These are phyloP conservation scores for Malus hybrid DNA, from an alignment of 331 rosid genomes.

Conservation along the genomic window DNA sequence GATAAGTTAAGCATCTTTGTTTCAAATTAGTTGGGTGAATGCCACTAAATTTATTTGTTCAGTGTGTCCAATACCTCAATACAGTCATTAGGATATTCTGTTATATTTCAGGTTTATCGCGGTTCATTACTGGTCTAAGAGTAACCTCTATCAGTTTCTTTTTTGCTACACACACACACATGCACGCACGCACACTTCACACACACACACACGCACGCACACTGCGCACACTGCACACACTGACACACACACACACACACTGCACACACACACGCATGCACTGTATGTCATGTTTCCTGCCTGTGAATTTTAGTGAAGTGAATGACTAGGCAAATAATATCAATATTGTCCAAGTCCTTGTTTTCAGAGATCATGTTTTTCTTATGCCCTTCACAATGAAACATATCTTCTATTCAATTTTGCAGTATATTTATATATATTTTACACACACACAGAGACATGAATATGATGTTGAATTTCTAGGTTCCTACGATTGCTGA, in stretches of 20 bases:
- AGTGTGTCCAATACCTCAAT: not conserved
- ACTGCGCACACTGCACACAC: too few species aligned
- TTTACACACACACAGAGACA: not conserved
- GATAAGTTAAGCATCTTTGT: not conserved
- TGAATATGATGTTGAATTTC: not conserved
- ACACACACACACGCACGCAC: too few species aligned
- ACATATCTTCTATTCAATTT: not conserved
- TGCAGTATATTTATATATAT: too few species aligned
- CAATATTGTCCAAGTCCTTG: not conserved
- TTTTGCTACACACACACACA: not conserved
- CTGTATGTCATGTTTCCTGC: not conserved
- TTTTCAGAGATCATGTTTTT: not conserved
- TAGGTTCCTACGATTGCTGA: not conserved
- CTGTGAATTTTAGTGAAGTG: not conserved
- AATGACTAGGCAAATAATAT: not conserved
- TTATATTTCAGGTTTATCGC: not conserved
- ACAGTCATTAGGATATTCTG: not conserved
- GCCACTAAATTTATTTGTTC: not conserved
- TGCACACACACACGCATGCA: too few species aligned
- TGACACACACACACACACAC: too few species aligned
- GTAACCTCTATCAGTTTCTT: not conserved
- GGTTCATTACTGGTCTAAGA: not conserved
- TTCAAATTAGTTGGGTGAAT: constrained; percentile 5
- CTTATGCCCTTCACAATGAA: not conserved
- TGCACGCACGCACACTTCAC: not conserved